Conservation (phyloP, 306 rosid genomes). For the Geum urbanum region DNA sequence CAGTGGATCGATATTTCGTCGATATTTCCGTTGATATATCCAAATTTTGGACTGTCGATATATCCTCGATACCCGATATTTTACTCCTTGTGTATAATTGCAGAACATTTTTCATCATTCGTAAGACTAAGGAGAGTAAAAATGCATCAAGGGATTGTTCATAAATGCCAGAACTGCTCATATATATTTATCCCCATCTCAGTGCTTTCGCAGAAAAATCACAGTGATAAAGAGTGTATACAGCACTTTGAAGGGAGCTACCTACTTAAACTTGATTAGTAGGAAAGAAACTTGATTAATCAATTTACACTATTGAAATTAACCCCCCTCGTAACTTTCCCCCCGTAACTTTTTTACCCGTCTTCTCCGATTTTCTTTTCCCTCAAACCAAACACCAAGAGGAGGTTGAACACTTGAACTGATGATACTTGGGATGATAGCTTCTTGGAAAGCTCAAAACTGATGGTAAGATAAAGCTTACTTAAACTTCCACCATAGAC, state of each 20-base stretch:
- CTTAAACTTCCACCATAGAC: background rate
- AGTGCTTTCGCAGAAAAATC: slow-evolving; percentile 11
- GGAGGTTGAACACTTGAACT: background rate
- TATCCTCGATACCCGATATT: no score
- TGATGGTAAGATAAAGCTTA: background rate
- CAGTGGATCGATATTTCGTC: no score
- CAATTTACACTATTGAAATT: background rate
- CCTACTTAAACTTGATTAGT: background rate
- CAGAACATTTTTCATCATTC: no score
- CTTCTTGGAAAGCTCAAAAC: slow-evolving; percentile 5
- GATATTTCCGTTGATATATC: no score
- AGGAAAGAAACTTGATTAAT: background rate
- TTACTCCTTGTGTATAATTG: no score
- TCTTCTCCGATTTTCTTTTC: background rate
- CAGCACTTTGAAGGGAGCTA: slow-evolving; percentile 9
- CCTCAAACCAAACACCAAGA: slow-evolving; percentile 10
- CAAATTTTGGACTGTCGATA: no score
- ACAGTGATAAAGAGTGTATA: background rate
- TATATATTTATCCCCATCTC: background rate
- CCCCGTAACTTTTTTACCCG: background rate
- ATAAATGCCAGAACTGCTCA: slow-evolving; percentile 10
- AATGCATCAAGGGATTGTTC: background rate
- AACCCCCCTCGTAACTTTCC: background rate
- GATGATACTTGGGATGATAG: slow-evolving; percentile 9
- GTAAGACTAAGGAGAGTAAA: no score